Evolutionary conservation across 331 rosid species (phyloP), one percentile per base, ranked within the genome.

Genomic region (Spiraea crenata): DNA sequence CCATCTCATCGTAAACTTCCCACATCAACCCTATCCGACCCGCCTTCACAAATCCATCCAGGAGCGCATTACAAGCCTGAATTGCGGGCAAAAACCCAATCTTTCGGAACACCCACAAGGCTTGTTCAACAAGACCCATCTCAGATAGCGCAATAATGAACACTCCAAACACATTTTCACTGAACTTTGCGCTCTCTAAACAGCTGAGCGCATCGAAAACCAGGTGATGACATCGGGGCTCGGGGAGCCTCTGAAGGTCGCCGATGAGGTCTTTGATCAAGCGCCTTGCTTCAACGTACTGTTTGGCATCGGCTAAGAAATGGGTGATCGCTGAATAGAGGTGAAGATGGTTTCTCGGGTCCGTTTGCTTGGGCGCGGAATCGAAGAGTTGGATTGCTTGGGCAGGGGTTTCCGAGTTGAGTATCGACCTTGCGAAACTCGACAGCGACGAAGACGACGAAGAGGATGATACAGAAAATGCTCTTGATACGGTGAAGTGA

Each of bases 61-160:
- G 80, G 48, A 92, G 86, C 47, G 86, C 80, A 74, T 87, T 85
- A 74, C 90, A 89, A 41, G 90, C 84, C 52, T 71, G 83, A 47
- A 78, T 15, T 19, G 81, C 49, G 10, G 91, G 90, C 73, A 86
- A 57, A 35, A 17, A 49, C 11, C 31, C 44, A 3, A 63, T 35
- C 57, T 42, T 75, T 40, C 50, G 63, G 67, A 77, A 84, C 54
- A 85, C 87, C 83, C 82, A 78, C 42, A 82, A 67, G 38, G 93
- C 91, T 81, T 91, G 89, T 2, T 91, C 75, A 41, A 89, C 77
- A 55, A 82, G 78, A 65, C 69, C 77, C 78, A 81, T 79, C 72
- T 85, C 80, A 12, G 75, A 82, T 49, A 77, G 66, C 12, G 82
- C 81, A 60, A 82, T 73, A 7, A 87, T 63, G 41, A 85, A 74